Percentiles rank a stretch among this genome's conserved stretches.
Evolutionary conservation across 768 basidiomycete genomes (phyloP).

Genomic region (Hericium coralloides): DNA sequence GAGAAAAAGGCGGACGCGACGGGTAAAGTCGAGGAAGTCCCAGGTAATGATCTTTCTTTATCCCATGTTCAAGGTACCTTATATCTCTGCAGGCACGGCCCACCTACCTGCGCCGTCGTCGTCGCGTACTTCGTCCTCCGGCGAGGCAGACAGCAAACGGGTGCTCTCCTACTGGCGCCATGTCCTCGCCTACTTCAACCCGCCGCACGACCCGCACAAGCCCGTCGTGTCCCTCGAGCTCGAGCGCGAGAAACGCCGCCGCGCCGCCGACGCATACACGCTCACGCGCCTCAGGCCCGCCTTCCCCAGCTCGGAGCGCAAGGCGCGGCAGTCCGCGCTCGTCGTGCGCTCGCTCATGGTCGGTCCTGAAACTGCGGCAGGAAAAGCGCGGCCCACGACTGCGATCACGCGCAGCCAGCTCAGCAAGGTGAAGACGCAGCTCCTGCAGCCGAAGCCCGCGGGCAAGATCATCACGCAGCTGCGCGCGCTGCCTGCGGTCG

Average conservation of each 20-base stretch:
- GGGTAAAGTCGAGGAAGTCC: no score
- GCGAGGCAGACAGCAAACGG: not conserved
- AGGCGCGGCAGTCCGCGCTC: constrained; percentile 55
- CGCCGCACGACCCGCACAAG: not conserved
- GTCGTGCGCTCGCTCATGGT: constrained; percentile 61
- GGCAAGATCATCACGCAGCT: constrained; percentile 68
- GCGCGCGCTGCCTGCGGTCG: constrained; percentile 45
- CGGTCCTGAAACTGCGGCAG: constrained; percentile 30
- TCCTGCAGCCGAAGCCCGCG: constrained; percentile 58
- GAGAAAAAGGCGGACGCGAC: no score
- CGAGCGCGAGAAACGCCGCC: not conserved
- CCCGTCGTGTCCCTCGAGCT: not conserved
- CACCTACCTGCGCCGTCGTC: no score
- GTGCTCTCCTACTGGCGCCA: not conserved
- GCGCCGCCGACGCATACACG: not conserved
- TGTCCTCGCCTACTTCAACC: constrained; percentile 1
- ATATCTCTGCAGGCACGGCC: no score
- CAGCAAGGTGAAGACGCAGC: constrained; percentile 56
- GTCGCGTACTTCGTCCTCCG: not conserved
- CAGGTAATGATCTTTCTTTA: no score
- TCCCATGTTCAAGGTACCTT: no score
- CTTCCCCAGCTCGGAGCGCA: constrained; percentile 38
- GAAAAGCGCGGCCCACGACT: constrained; percentile 22
- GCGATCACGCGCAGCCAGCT: constrained; percentile 43
- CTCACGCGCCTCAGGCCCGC: not conserved